Percentiles rank a stretch among this genome's conserved stretches.
Evolutionary conservation across 2,329 filamentous ascomycete species (phyloP).

Genomic region (Fusarium equiseti): DNA sequence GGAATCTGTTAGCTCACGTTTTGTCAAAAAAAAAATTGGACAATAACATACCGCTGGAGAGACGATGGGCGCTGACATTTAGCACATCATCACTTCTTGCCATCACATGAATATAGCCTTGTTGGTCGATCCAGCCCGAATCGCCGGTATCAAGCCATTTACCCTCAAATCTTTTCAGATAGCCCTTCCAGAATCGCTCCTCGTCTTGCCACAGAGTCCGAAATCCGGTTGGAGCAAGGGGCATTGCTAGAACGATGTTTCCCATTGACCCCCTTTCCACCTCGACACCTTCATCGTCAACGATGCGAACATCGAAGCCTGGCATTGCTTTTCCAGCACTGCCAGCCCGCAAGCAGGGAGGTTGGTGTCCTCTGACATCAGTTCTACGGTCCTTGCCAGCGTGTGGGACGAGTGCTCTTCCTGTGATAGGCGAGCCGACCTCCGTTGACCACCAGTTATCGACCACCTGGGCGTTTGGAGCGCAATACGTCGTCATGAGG

Average conservation of each 20-base stretch:
- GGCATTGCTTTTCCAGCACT: slow-evolving; percentile 93
- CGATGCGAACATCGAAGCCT: slow-evolving; percentile 87
- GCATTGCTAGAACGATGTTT: slow-evolving; percentile 87
- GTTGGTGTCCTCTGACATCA: slow-evolving; percentile 53
- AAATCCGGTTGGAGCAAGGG: slow-evolving; percentile 87
- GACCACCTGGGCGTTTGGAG: slow-evolving; percentile 67
- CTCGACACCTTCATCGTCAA: slow-evolving; percentile 83
- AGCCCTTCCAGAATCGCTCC: slow-evolving; percentile 86
- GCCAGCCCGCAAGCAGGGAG: slow-evolving; percentile 78
- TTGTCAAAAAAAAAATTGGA: too few relatives aligned
- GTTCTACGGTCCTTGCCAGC: slow-evolving; percentile 67
- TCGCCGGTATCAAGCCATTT: slow-evolving; percentile 93
- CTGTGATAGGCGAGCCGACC: slow-evolving; percentile 69
- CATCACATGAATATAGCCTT: slow-evolving; percentile 76
- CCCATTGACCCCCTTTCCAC: slow-evolving; percentile 82
- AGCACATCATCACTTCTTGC: slow-evolving; percentile 84
- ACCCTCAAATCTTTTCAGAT: slow-evolving; percentile 83
- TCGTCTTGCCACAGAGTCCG: slow-evolving; percentile 89
- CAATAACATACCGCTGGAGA: slow-evolving; percentile 92
- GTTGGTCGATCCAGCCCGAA: slow-evolving; percentile 84
- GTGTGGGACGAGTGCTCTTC: slow-evolving; percentile 67
- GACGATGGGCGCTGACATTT: slow-evolving; percentile 93
- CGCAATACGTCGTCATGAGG: slow-evolving; percentile 75
- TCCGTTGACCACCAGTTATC: slow-evolving; percentile 74
- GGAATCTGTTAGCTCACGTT: slow-evolving; percentile 31